phyloP scores from a whole-genome alignment of 2,329 filamentous ascomycete species.

The Fusarium sp. region DNA sequence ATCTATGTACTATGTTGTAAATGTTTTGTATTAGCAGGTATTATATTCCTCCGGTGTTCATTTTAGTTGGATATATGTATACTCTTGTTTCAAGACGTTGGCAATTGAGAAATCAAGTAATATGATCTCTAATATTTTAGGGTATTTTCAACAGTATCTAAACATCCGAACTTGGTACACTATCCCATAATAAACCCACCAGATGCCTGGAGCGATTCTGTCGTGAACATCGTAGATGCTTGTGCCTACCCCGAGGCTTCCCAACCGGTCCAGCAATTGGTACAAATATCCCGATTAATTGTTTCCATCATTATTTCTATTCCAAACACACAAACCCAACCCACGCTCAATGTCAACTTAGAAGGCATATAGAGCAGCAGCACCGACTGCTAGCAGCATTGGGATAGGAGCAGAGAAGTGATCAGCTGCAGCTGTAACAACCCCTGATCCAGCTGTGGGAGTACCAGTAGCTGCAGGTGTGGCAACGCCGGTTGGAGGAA shows the following conservation, averaged over 20 bases:
- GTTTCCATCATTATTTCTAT: slow-evolving; percentile 32
- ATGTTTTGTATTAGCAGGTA: not conserved
- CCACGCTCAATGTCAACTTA: slow-evolving; percentile 32
- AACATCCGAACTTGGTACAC: slow-evolving; percentile 23
- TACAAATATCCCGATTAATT: slow-evolving; percentile 42
- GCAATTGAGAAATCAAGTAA: not conserved
- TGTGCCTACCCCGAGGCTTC: slow-evolving; percentile 36
- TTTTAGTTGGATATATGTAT: not conserved
- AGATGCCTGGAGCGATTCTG: not conserved
- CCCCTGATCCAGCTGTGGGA: slow-evolving; percentile 35
- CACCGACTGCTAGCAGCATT: slow-evolving; percentile 59
- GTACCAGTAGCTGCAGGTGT: slow-evolving; percentile 40
- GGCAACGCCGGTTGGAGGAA: slow-evolving; percentile 22
- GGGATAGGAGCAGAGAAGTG: slow-evolving; percentile 57
- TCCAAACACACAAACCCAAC: slow-evolving; percentile 12
- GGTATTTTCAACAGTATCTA: slow-evolving; percentile 27
- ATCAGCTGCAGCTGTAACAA: slow-evolving; percentile 43
- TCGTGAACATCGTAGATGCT: slow-evolving; percentile 25
- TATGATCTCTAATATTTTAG: slow-evolving; percentile 23
- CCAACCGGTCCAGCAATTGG: slow-evolving; percentile 40
- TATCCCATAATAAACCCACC: slow-evolving; percentile 13
- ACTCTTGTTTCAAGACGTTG: not conserved
- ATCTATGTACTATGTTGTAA: not conserved
- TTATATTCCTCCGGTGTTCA: not conserved
- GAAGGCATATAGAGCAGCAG: slow-evolving; percentile 58